phyloP scores from a whole-genome alignment of 2,329 filamentous ascomycete genomes.

The Epichloe bromicola region DNA sequence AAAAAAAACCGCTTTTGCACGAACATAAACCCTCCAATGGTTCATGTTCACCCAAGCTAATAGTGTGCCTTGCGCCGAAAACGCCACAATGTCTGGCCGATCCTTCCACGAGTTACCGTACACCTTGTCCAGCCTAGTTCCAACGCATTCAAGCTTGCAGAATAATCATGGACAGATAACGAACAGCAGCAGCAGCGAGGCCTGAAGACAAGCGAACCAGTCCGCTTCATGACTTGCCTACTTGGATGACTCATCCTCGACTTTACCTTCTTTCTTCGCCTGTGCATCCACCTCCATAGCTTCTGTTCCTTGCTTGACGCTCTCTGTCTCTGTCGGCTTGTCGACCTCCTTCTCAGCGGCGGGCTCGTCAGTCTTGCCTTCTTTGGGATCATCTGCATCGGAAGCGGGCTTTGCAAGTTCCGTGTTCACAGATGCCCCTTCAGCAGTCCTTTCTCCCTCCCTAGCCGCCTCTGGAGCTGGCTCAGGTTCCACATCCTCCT shows the following conservation, averaged over 20 bases:
- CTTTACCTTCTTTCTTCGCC: slow-evolving; percentile 15
- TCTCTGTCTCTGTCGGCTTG: slow-evolving; percentile 11
- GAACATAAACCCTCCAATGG: neutral
- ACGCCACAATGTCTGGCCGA: slow-evolving; percentile 7
- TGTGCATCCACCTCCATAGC: slow-evolving; percentile 23
- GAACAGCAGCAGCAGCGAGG: neutral
- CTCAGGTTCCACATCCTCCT: slow-evolving; percentile 24
- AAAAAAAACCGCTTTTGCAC: neutral
- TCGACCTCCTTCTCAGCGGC: slow-evolving; percentile 11
- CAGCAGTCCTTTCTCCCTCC: slow-evolving; percentile 16
- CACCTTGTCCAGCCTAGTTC: neutral
- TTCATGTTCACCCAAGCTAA: slow-evolving; percentile 1
- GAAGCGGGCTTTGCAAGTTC: slow-evolving; percentile 7
- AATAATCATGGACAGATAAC: neutral
- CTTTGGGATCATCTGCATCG: slow-evolving; percentile 3
- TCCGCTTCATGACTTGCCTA: slow-evolving; percentile 10
- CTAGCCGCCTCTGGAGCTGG: slow-evolving; percentile 20
- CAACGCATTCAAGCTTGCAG: neutral
- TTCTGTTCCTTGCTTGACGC: slow-evolving; percentile 13
- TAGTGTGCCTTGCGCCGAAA: slow-evolving; percentile 9
- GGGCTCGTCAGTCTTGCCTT: slow-evolving; percentile 11
- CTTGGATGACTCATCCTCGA: slow-evolving; percentile 11
- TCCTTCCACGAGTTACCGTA: neutral
- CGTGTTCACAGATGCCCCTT: slow-evolving; percentile 11
- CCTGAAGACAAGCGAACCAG: neutral